Conservation (phyloP, 371 early-diverging fungal species). For the Rhizopus sp. region DNA sequence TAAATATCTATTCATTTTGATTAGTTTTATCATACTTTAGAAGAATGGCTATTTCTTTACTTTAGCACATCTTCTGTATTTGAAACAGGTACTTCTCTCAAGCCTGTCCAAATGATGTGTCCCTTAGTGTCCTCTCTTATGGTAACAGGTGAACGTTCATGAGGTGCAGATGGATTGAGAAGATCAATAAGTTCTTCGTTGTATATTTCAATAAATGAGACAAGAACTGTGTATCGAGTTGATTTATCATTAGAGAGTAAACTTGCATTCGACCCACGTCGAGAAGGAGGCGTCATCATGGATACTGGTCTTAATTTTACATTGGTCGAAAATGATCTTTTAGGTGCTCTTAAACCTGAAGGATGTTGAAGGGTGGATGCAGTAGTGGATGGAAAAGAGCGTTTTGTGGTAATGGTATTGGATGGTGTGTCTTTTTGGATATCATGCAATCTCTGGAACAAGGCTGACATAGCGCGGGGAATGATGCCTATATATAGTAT, state of each 20-base stretch:
- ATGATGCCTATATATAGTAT: slow-evolving; percentile 70
- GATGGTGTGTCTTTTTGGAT: slow-evolving; percentile 11
- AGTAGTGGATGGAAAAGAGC: slow-evolving; percentile 2
- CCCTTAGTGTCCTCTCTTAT: slow-evolving; percentile 94
- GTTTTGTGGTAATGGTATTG: slow-evolving; percentile 4
- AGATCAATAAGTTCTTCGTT: slow-evolving; percentile 97
- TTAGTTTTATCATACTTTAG: too few species aligned
- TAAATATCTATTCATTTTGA: slow-evolving; percentile 49
- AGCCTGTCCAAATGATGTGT: slow-evolving; percentile 87
- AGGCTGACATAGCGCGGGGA: slow-evolving; percentile 80
- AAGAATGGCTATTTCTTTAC: slow-evolving; percentile 28
- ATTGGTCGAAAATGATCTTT: slow-evolving; percentile 20
- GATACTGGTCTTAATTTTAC: slow-evolving; percentile 37
- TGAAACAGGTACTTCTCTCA: slow-evolving; percentile 79
- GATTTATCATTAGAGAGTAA: slow-evolving; percentile 13
- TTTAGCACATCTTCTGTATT: slow-evolving; percentile 79
- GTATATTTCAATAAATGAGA: slow-evolving; percentile 93
- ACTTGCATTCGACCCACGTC: slow-evolving; percentile 27
- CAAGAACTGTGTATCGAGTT: slow-evolving; percentile 51
- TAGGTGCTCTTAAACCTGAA: slow-evolving; percentile 26
- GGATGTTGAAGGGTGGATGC: slow-evolving; percentile 13
- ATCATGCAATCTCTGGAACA: slow-evolving; percentile 65
- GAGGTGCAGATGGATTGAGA: slow-evolving; percentile 58
- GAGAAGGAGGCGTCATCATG: slow-evolving; percentile 25
- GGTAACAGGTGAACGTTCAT: slow-evolving; percentile 65